phyloP scores from a whole-genome alignment of 2,329 filamentous ascomycete species.

The Coniella vitis region DNA sequence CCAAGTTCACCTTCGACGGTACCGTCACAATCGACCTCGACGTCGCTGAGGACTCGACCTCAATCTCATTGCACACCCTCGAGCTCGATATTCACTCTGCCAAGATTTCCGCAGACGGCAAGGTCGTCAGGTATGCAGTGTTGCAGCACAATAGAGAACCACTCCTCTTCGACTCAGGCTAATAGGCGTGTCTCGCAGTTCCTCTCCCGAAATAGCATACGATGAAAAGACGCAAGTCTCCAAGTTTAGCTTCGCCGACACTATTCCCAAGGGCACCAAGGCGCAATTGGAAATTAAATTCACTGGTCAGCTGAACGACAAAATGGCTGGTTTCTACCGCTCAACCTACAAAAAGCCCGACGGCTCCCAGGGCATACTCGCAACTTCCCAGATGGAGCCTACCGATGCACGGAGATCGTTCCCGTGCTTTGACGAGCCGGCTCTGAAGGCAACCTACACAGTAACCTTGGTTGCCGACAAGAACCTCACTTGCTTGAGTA shows the following conservation, averaged over 20 bases:
- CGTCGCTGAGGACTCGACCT: slow-evolving; percentile 75
- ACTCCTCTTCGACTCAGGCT: slow-evolving; percentile 8
- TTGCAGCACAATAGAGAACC: too few species aligned
- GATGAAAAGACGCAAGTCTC: slow-evolving; percentile 76
- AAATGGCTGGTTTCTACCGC: slow-evolving; percentile 84
- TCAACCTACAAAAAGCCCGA: slow-evolving; percentile 83
- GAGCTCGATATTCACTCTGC: slow-evolving; percentile 77
- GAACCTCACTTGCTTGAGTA: slow-evolving; percentile 84
- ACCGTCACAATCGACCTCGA: slow-evolving; percentile 81
- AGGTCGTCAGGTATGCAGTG: slow-evolving; percentile 36
- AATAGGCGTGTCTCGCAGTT: slow-evolving; percentile 35
- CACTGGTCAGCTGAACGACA: slow-evolving; percentile 74
- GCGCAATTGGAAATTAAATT: slow-evolving; percentile 72
- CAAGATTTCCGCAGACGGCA: slow-evolving; percentile 57
- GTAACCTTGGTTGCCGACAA: slow-evolving; percentile 88
- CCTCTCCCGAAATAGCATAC: slow-evolving; percentile 62
- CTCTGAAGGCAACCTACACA: slow-evolving; percentile 87
- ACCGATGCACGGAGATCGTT: slow-evolving; percentile 90
- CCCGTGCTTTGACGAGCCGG: slow-evolving; percentile 94
- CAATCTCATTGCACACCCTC: slow-evolving; percentile 79
- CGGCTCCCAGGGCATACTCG: slow-evolving; percentile 74
- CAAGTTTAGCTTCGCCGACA: slow-evolving; percentile 70
- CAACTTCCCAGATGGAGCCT: slow-evolving; percentile 92
- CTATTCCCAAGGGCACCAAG: slow-evolving; percentile 67
- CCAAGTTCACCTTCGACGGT: slow-evolving; percentile 81